Conservation (phyloP, 768 basidiomycete species). For the Pleurotus ostreatus region DNA sequence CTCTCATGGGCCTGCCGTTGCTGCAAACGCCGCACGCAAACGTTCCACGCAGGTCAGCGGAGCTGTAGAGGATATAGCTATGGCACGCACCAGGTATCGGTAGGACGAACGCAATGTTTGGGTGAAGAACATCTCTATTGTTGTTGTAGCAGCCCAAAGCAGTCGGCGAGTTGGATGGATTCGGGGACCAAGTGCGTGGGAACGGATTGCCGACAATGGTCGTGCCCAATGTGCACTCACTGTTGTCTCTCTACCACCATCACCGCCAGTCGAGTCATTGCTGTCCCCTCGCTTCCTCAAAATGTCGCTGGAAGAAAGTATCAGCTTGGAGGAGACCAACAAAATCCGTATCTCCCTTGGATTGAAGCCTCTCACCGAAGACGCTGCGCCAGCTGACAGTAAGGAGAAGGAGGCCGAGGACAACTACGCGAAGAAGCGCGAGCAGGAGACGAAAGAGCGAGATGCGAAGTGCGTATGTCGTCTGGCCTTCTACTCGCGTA, state of each 20-base stretch:
- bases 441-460: slow-evolving; percentile 64
- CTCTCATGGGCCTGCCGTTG: slow-evolving; percentile 90
- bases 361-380: slow-evolving; percentile 89
- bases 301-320: slow-evolving; percentile 80
- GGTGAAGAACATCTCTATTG: slow-evolving; percentile 39
- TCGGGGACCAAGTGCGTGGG: neutral
- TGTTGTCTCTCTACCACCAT: neutral
- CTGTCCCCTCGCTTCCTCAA: slow-evolving; percentile 15
- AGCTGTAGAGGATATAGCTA: neutral
- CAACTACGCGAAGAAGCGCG: slow-evolving; percentile 76
- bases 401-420: slow-evolving; percentile 82
- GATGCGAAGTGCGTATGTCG: slow-evolving; percentile 65
- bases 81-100: slow-evolving; percentile 38
- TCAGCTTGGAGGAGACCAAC: slow-evolving; percentile 93
- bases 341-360: slow-evolving; percentile 93
- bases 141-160: neutral
- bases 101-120: slow-evolving; percentile 49
- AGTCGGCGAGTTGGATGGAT: neutral
- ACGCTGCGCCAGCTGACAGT: slow-evolving; percentile 62
- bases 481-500: slow-evolving; percentile 19
- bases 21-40: slow-evolving; percentile 32
- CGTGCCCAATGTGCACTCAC: no score
- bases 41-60: slow-evolving; percentile 13
- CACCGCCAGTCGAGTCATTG: slow-evolving; percentile 17
- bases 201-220: neutral